Evolutionary conservation across 768 basidiomycete genomes (phyloP), one percentile per base, ranked within the genome.

Genomic region (Chalciporus chontae): DNA sequence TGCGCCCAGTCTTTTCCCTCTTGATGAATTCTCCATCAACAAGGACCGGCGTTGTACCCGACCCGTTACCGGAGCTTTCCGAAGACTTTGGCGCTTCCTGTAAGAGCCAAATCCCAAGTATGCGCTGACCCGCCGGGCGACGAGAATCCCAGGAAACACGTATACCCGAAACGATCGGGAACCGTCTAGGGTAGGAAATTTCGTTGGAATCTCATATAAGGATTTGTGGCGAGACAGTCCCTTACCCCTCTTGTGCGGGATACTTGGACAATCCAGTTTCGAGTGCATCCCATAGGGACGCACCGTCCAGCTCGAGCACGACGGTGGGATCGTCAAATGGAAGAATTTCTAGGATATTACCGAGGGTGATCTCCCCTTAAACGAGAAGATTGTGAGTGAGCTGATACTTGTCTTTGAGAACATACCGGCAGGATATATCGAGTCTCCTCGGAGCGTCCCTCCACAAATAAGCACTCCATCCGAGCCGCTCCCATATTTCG

Each of bases 191-290:
- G 7, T 8, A 7, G 36, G 17, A n/a, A 41, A 24, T 32, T 4
- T 3, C 15, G 8, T 62, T 21, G 47, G 42, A 17, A 9, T 18
- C 31, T 43, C 34, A 2, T 14, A 0, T 8, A 39, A 31, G 8
- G 26, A n/a, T 14, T 27, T 11, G 32, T 0, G 18, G 21, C 19
- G 50, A 8, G n/a, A 42, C n/a, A 21, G 4, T 21, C 2, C 51
- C 73, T 66, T 52, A 83, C 91, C 93, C 93, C 77, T 94, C 93
- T 68, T 93, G 91, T 15, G 90, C 85, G 7, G 93, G 93, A 80
- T 87, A 94, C 45, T 79, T 88, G 50, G 71, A 73, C 6, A 96
- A 70, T 6, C 81, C 79, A 10, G 74, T 73, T 61, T 96, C 93
- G 31, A 95, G 56, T 0, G 85, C 82, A 37, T 81, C 83, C 89